phyloP scores from a whole-genome alignment of 768 basidiomycete genomes.

The Cyclocybe cylindracea region DNA sequence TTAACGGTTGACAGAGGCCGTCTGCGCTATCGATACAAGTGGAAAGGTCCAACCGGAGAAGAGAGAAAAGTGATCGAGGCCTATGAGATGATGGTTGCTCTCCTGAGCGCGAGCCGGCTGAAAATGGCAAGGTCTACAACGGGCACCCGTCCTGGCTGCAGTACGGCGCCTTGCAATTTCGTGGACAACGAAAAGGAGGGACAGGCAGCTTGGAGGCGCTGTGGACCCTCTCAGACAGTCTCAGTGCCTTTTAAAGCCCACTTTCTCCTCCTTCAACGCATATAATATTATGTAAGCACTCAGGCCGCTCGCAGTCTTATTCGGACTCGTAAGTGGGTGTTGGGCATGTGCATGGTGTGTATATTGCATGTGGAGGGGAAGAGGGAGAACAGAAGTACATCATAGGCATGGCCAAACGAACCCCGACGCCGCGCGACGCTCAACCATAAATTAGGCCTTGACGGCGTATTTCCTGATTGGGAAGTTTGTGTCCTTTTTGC shows the following conservation, averaged over 20 bases:
- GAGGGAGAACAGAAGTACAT: slow-evolving; percentile 22
- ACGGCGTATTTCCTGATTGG: slow-evolving; percentile 93
- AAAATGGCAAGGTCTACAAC: no score
- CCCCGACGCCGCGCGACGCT: slow-evolving; percentile 14
- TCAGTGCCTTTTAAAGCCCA: background rate
- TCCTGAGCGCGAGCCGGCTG: no score
- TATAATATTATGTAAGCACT: slow-evolving; percentile 16
- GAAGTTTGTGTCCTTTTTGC: slow-evolving; percentile 95
- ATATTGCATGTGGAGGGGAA: slow-evolving; percentile 23
- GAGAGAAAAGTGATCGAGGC: no score
- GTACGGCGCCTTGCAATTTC: no score
- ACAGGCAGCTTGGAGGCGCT: no score
- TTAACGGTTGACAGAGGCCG: no score
- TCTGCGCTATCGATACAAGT: no score
- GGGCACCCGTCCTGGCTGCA: no score
- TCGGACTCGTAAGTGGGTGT: slow-evolving; percentile 7
- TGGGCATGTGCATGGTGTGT: slow-evolving; percentile 16
- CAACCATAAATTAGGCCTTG: slow-evolving; percentile 66
- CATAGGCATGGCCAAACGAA: slow-evolving; percentile 19
- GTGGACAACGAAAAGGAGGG: no score
- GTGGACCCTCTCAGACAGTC: background rate
- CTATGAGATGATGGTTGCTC: no score
- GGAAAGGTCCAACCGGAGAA: no score
- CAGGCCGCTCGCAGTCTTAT: slow-evolving; percentile 4
- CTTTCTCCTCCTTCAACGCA: slow-evolving; percentile 3